These are phyloP conservation scores for Quillaja saponaria DNA, from an alignment of 306 rosid genomes.

Conservation along the genomic window DNA sequence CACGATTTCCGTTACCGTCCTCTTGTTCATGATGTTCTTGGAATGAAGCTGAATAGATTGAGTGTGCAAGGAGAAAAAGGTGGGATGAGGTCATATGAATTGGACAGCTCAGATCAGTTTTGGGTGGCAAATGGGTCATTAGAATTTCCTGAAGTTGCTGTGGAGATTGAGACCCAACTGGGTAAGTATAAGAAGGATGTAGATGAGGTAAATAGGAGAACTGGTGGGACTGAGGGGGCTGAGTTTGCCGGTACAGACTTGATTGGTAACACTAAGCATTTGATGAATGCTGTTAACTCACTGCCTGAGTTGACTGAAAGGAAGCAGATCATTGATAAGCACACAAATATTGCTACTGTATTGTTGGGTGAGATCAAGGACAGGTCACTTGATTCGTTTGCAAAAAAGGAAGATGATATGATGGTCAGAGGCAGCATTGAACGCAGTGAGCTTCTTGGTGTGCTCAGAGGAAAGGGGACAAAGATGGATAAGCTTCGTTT, in stretches of 20 bases:
- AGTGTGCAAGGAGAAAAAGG: slow-evolving; percentile 88
- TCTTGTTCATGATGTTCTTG: slow-evolving; percentile 86
- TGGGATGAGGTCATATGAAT: slow-evolving; percentile 82
- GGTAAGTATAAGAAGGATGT: slow-evolving; percentile 88
- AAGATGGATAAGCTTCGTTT: slow-evolving; percentile 93
- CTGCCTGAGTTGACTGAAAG: slow-evolving; percentile 90
- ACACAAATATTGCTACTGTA: slow-evolving; percentile 84
- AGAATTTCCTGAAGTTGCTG: slow-evolving; percentile 94
- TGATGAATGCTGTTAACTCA: slow-evolving; percentile 97
- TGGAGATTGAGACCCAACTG: slow-evolving; percentile 88
- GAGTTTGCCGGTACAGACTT: slow-evolving; percentile 91
- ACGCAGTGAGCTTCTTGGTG: slow-evolving; percentile 66
- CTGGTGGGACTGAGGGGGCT: slow-evolving; percentile 77
- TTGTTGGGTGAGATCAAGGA: slow-evolving; percentile 96
- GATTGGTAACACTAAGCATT: slow-evolving; percentile 93
- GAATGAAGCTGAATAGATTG: slow-evolving; percentile 83
- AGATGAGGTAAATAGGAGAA: slow-evolving; percentile 92
- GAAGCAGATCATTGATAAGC: slow-evolving; percentile 96
- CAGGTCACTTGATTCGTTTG: slow-evolving; percentile 89
- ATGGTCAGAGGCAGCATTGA: slow-evolving; percentile 86
- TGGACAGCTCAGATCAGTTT: slow-evolving; percentile 80
- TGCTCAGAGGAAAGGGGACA: slow-evolving; percentile 81
- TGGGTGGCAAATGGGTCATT: slow-evolving; percentile 83
- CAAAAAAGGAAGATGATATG: slow-evolving; percentile 91
- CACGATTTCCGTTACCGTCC: slow-evolving; percentile 94